phyloP scores from a whole-genome alignment of 169 alveolate species.

The Babesia bovis region DNA sequence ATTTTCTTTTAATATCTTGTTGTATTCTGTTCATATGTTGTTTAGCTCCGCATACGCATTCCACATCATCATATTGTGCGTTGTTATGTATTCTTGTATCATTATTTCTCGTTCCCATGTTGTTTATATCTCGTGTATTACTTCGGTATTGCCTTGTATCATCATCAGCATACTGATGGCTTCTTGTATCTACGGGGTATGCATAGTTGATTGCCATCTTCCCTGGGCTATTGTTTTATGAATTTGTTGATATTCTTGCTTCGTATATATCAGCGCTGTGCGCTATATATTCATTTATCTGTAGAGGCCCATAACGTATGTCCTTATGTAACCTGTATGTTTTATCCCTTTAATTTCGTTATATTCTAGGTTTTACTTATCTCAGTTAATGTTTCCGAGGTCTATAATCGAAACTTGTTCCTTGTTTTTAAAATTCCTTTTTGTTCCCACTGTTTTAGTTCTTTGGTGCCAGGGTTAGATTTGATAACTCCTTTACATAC shows the following conservation, averaged over 20 bases:
- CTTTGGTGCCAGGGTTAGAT: no score
- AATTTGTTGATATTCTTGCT: not conserved
- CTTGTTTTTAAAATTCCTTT: no score
- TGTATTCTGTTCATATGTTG: constrained; percentile 47
- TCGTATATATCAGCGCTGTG: not conserved
- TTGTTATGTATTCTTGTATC: not conserved
- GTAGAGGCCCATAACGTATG: no score
- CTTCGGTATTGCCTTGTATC: not conserved
- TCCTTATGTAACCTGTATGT: no score
- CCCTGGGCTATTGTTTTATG: not conserved
- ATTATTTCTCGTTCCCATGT: not conserved
- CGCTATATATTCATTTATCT: not conserved
- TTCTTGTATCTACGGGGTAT: constrained; percentile 1
- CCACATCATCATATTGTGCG: constrained; percentile 28
- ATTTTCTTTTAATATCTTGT: constrained; percentile 33
- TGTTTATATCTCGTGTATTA: constrained; percentile 2
- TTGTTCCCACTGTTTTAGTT: no score
- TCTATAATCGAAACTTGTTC: no score
- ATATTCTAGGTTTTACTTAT: no score
- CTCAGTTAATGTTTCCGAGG: no score
- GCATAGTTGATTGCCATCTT: constrained; percentile 21
- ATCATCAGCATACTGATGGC: not conserved
- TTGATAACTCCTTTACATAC: no score
- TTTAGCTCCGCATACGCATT: constrained; percentile 63
- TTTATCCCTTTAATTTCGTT: no score